Base-by-base conservation (phyloP, 352 stramenopile species). In the Blastocystis sp. region DNA sequence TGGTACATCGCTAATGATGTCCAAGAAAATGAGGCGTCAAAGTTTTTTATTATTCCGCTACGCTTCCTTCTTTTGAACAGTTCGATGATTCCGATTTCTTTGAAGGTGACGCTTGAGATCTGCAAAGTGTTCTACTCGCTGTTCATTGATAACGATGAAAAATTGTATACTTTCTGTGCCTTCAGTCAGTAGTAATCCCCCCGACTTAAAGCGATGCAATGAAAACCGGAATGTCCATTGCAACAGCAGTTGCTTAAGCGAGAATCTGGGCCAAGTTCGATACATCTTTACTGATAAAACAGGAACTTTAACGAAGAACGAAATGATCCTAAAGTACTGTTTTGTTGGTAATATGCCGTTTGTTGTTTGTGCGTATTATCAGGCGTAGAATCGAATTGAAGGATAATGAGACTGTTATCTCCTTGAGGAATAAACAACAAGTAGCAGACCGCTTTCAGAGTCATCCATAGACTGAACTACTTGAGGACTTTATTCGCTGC, bases 261-360 rank as follows among this genome's bases (percentile, higher is more conserved):
- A 97, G 91, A 94, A 96, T 85, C 91, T 97, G 3, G 95, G 95
- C 2, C 94, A 97, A 91, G 94, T 97, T 34, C 94, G 92, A 90
- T 96, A 96, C 90, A 94, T 97, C 37, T 97, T 98, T 76, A 95
- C 91, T 45, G 95, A 98, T 91, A 98, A 98, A 91, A 98, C 95
- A 11, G 96, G 96, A 20, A 98, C 96, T 9, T 90, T 98, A 37
- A 98, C 96, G 63, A 95, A 95, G 81, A 98, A 98, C 91, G 93
- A 97, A 39, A 98, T 98, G 96, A 96, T 95, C 93, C 92, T 93
- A 30, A 90, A 87, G 68, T 78, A 75, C 24, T 56, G 43, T n/a
- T 54, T 62, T 45, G 53, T 0, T 91, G 93, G 34, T 18, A 39
- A 85, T 20, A 64, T 18, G 26, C 73, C 59, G 73, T 85, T 2